phyloP scores from a whole-genome alignment of 1,284 basidiomycete genomes.

The Mycosarcoma mackinlayi region DNA sequence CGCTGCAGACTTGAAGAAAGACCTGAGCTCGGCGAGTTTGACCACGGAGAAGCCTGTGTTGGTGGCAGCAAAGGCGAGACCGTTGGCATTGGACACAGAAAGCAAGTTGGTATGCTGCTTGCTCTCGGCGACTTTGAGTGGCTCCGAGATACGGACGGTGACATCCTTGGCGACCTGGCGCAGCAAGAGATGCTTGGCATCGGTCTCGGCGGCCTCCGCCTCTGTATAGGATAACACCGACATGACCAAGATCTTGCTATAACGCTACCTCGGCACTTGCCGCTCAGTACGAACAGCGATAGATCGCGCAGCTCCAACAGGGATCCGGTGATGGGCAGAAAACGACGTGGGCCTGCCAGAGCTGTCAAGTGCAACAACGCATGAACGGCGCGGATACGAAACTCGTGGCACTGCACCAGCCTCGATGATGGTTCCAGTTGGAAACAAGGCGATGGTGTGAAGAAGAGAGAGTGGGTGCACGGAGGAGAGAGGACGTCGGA shows the following conservation, averaged over 20 bases:
- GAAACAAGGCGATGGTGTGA: too few species aligned
- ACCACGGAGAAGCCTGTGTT: slow-evolving; percentile 65
- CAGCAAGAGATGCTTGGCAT: slow-evolving; percentile 70
- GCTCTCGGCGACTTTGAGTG: slow-evolving; percentile 42
- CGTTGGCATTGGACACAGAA: slow-evolving; percentile 68
- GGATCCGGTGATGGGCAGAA: too few species aligned
- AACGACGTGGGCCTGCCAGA: too few species aligned
- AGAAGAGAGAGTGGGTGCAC: too few species aligned
- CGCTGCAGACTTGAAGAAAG: slow-evolving; percentile 39
- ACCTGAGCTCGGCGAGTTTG: slow-evolving; percentile 59
- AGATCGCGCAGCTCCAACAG: too few species aligned
- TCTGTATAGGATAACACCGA: slow-evolving; percentile 18
- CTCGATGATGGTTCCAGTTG: too few species aligned
- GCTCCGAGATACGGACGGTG: slow-evolving; percentile 60
- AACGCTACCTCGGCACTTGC: too few species aligned
- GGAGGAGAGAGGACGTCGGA: not conserved
- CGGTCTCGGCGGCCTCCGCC: slow-evolving; percentile 29
- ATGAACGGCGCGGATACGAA: not conserved
- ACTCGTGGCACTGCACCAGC: too few species aligned
- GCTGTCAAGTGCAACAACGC: slow-evolving; percentile 13
- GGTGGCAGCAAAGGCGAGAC: slow-evolving; percentile 69
- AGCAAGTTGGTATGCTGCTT: slow-evolving; percentile 65
- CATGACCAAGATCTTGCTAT: too few species aligned
- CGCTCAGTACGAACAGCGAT: too few species aligned
- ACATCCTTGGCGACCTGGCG: slow-evolving; percentile 63